Percentiles rank a stretch among this genome's conserved stretches.
phyloP scores from a whole-genome alignment of 1,284 basidiomycete species.

The Somion occarium region DNA sequence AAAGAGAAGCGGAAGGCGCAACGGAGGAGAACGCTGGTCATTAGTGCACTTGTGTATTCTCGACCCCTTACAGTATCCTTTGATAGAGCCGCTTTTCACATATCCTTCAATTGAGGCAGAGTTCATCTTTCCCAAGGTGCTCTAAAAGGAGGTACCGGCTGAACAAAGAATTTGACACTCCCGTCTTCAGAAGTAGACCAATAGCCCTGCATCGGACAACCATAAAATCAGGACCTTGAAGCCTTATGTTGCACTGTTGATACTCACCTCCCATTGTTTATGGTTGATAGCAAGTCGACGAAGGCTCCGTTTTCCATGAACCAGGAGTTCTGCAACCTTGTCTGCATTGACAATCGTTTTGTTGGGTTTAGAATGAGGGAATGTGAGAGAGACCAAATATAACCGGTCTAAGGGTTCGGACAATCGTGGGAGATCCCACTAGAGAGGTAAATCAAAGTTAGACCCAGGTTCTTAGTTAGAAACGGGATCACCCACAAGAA shows the following conservation, averaged over 20 bases:
- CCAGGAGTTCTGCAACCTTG: not conserved
- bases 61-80: too few relatives aligned
- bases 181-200: not conserved
- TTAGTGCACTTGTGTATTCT: too few relatives aligned
- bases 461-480: too few relatives aligned
- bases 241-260: too few relatives aligned
- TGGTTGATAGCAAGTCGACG: not conserved
- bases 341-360: not conserved
- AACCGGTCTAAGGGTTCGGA: not conserved
- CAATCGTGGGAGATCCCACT: too few relatives aligned
- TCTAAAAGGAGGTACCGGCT: not conserved
- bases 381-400: not conserved
- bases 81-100: too few relatives aligned
- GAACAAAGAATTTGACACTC: not conserved
- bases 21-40: not conserved
- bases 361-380: not conserved
- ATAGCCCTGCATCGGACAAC: not conserved
- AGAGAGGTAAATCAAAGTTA: too few relatives aligned
- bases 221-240: too few relatives aligned
- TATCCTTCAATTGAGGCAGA: too few relatives aligned
- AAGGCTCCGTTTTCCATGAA: not conserved
- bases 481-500: too few relatives aligned
- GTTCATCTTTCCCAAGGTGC: not conserved
- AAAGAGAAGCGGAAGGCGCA: slow-evolving; percentile 4
- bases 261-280: not conserved